Percentiles rank a stretch among this genome's conserved stretches.
Conservation (phyloP, 805 yeast genomes). For the Spathaspora sp. region DNA sequence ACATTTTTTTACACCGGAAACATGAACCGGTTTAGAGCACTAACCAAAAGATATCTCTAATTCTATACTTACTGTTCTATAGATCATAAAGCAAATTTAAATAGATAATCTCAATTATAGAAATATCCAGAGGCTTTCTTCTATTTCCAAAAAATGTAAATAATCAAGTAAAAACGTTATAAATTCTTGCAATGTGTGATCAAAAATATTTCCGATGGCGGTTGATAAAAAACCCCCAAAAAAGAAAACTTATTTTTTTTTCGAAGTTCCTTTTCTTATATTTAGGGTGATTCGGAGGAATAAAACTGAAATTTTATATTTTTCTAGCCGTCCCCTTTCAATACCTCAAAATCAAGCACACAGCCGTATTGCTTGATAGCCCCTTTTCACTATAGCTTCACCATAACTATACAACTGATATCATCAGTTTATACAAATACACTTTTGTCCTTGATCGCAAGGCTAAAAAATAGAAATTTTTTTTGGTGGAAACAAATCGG, state of each 20-base stretch:
- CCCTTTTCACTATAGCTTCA: no score
- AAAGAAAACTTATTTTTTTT: background rate
- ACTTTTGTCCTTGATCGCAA: background rate
- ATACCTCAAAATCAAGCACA: background rate
- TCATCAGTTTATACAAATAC: no score
- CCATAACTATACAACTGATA: background rate
- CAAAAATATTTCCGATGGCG: background rate
- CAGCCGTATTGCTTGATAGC: background rate
- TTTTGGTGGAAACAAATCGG: background rate
- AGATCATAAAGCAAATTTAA: no score
- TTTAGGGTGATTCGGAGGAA: background rate
- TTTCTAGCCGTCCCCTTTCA: background rate
- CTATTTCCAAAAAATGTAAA: no score
- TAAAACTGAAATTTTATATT: background rate
- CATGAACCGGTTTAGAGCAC: background rate
- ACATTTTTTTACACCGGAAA: background rate
- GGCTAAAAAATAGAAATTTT: background rate
- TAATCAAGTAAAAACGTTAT: no score
- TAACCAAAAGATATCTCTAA: no score
- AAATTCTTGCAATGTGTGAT: background rate
- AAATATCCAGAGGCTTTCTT: no score
- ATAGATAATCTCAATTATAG: no score
- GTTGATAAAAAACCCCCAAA: background rate
- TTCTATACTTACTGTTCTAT: background rate
- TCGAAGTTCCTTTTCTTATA: background rate